These are phyloP conservation scores for Stachybotrys chlorohalonatus DNA, from an alignment of 2,329 filamentous ascomycete genomes.

Conservation along the genomic window DNA sequence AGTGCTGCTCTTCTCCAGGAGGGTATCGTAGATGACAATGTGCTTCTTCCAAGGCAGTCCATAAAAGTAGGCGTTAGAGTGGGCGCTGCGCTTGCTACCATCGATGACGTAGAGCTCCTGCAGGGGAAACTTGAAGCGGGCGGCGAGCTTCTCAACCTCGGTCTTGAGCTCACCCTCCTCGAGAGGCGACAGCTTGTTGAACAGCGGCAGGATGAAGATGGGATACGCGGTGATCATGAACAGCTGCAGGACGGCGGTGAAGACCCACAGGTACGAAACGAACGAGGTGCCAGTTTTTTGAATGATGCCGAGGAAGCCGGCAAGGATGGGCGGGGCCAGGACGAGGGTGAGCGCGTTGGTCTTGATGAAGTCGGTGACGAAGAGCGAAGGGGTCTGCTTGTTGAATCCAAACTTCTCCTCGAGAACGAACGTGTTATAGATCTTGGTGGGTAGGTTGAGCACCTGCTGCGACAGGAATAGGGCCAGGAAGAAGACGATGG, in stretches of 20 bases:
- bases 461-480: slow-evolving; percentile 77
- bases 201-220: slow-evolving; percentile 84
- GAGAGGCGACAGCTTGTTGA: slow-evolving; percentile 96
- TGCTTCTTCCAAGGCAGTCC: slow-evolving; percentile 99
- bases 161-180: slow-evolving; percentile 82
- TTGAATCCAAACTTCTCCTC: slow-evolving; percentile 99
- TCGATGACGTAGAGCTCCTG: slow-evolving; percentile 92
- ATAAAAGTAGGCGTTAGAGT: slow-evolving; percentile 93
- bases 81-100: slow-evolving; percentile 76
- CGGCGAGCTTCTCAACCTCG: slow-evolving; percentile 74
- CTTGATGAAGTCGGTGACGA: slow-evolving; percentile 86
- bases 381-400: slow-evolving; percentile 87
- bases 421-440: slow-evolving; percentile 92
- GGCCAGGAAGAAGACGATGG: slow-evolving; percentile 81
- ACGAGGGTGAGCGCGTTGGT: slow-evolving; percentile 71
- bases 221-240: slow-evolving; percentile 96
- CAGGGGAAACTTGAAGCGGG: slow-evolving; percentile 81
- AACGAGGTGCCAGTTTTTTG: slow-evolving; percentile 89
- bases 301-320: slow-evolving; percentile 87
- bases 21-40: slow-evolving; percentile 97
- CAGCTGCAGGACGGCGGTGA: slow-evolving; percentile 80
- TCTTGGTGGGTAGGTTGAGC: slow-evolving; percentile 68
- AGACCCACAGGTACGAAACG: slow-evolving; percentile 97
- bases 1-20: slow-evolving; percentile 89
- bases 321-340: slow-evolving; percentile 79